Evolutionary conservation across 2,329 filamentous ascomycete genomes (phyloP).

Genomic region (Juglanconis sp.): DNA sequence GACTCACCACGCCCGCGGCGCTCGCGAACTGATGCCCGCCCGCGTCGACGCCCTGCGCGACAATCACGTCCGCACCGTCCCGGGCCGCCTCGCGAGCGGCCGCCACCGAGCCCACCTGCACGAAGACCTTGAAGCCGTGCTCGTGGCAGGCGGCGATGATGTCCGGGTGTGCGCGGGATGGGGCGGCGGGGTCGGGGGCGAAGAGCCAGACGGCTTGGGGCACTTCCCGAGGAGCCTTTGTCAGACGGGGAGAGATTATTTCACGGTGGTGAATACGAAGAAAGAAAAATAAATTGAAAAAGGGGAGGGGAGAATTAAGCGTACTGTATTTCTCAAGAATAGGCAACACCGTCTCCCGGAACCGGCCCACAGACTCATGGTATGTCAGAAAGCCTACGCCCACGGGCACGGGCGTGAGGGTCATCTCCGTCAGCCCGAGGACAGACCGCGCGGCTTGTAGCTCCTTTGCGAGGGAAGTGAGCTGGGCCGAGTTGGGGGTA

Average conservation of each 20-base stretch:
- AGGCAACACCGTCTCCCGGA: constrained; percentile 42
- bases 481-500: constrained; percentile 26
- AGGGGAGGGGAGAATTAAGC: background rate
- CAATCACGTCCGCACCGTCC: constrained; percentile 55
- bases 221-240: constrained; percentile 13
- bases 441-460: constrained; percentile 25
- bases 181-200: constrained; percentile 46
- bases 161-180: constrained; percentile 24
- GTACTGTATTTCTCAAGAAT: constrained; percentile 46
- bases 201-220: constrained; percentile 67
- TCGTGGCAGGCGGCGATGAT: constrained; percentile 36
- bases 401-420: constrained; percentile 40
- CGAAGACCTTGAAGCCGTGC: constrained; percentile 47
- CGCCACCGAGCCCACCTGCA: constrained; percentile 59
- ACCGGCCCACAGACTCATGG: constrained; percentile 36
- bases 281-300: too few relatives aligned
- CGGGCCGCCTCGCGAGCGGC: constrained; percentile 48
- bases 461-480: constrained; percentile 29
- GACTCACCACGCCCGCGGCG: constrained; percentile 51
- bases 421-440: constrained; percentile 25
- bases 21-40: constrained; percentile 59
- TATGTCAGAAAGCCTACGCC: constrained; percentile 63
- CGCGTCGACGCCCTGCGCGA: constrained; percentile 62
- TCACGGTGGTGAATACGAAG: too few relatives aligned
- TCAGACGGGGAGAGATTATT: background rate